phyloP scores from a whole-genome alignment of 2,329 filamentous ascomycete species.

The Botrytis fabae region DNA sequence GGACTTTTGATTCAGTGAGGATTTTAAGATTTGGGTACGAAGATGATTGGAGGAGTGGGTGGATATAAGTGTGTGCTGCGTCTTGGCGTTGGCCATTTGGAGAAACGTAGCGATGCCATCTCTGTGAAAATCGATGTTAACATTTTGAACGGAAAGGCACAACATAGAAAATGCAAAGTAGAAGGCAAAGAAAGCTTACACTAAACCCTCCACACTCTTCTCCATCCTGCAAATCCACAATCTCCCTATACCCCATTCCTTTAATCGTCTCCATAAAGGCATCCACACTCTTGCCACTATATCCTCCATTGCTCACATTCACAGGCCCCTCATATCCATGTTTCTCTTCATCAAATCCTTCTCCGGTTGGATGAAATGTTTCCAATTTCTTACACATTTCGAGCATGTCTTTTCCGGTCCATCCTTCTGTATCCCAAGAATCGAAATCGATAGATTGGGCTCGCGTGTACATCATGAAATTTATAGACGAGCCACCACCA shows the following conservation, averaged over 20 bases:
- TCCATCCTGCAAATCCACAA: slow-evolving; percentile 56
- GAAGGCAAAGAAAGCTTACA: slow-evolving; percentile 27
- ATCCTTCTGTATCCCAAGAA: slow-evolving; percentile 54
- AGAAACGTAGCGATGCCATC: slow-evolving; percentile 51
- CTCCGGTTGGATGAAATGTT: slow-evolving; percentile 47
- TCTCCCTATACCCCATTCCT: slow-evolving; percentile 51
- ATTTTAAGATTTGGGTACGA: slow-evolving; percentile 60
- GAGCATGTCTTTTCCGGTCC: slow-evolving; percentile 52
- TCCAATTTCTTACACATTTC: slow-evolving; percentile 59
- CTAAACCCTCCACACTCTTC: slow-evolving; percentile 43
- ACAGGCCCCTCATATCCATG: slow-evolving; percentile 59
- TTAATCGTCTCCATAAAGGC: slow-evolving; percentile 52
- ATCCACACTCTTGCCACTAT: slow-evolving; percentile 46
- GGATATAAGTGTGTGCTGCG: slow-evolving; percentile 55
- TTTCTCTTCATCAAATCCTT: slow-evolving; percentile 34
- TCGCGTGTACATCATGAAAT: slow-evolving; percentile 56
- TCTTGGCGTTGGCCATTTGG: slow-evolving; percentile 58
- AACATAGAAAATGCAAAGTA: not conserved
- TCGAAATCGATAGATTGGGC: slow-evolving; percentile 51
- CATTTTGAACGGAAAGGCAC: not conserved
- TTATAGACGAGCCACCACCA: slow-evolving; percentile 62
- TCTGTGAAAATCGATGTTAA: slow-evolving; percentile 32
- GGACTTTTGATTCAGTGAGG: slow-evolving; percentile 56
- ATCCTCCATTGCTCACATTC: slow-evolving; percentile 54
- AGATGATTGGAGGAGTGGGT: slow-evolving; percentile 51